These are phyloP conservation scores for Neopestalotiopsis sp. DNA, from an alignment of 2,329 filamentous ascomycete genomes.

Conservation along the genomic window DNA sequence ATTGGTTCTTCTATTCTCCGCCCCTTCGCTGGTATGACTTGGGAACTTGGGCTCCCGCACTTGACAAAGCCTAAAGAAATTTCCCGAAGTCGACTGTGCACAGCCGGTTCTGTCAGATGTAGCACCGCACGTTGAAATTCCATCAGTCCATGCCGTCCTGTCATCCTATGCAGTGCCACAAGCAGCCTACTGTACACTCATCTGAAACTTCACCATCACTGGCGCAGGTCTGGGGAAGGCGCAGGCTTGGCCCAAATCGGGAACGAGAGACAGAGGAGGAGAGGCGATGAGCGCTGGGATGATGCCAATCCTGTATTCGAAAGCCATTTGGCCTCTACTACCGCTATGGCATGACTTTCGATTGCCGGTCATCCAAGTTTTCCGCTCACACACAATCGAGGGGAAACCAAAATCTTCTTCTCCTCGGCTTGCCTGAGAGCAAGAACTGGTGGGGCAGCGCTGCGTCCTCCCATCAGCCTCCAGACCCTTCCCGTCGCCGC, in stretches of 20 bases:
- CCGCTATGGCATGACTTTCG: constrained; percentile 24
- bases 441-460: constrained; percentile 38
- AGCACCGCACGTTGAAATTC: constrained; percentile 27
- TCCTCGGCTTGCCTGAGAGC: not conserved
- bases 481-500: constrained; percentile 20
- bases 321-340: constrained; percentile 33
- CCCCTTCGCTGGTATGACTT: constrained; percentile 37
- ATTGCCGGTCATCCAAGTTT: not conserved
- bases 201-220: constrained; percentile 37
- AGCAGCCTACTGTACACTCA: constrained; percentile 33
- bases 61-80: constrained; percentile 34
- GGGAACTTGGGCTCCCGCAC: constrained; percentile 32
- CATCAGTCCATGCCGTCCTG: constrained; percentile 31
- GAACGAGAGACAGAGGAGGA: constrained; percentile 17
- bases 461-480: constrained; percentile 24
- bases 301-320: constrained; percentile 27
- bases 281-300: constrained; percentile 29
- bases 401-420: not conserved
- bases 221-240: constrained; percentile 26
- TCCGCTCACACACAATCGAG: constrained; percentile 13
- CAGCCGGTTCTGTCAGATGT: constrained; percentile 38
- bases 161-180: constrained; percentile 41
- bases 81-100: constrained; percentile 43
- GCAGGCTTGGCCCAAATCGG: constrained; percentile 29
- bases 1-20: constrained; percentile 37